A percentile compares a stretch with the other conserved stretches of the same genome.
These are phyloP conservation scores for Boletellus ananas DNA, from an alignment of 768 basidiomycete genomes.

Conservation along the genomic window DNA sequence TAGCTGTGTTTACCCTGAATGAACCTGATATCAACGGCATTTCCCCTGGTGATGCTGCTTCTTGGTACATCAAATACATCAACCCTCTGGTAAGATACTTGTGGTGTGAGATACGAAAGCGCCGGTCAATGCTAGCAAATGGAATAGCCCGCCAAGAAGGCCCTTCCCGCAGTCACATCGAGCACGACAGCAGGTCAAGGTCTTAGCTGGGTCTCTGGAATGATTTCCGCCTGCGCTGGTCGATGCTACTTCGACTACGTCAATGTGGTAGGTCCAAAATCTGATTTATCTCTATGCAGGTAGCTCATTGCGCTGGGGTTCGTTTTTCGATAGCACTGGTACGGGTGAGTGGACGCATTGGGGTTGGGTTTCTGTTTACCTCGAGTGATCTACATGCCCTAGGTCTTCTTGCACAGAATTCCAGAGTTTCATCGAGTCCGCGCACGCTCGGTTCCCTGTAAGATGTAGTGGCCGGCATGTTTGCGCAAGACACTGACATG, in stretches of 20 bases:
- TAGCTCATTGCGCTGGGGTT: neutral
- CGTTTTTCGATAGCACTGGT: constrained; percentile 25
- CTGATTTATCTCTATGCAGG: neutral
- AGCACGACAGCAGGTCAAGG: constrained; percentile 32
- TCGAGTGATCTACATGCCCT: constrained; percentile 4
- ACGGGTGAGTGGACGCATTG: constrained; percentile 16
- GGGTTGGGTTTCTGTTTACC: neutral
- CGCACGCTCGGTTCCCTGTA: constrained; percentile 28
- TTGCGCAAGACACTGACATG: constrained; percentile 1
- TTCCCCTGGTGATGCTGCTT: constrained; percentile 28
- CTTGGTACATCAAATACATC: constrained; percentile 35
- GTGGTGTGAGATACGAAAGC: neutral
- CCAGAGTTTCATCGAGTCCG: constrained; percentile 25
- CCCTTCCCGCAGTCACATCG: constrained; percentile 36
- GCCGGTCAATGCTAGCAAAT: neutral
- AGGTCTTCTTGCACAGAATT: constrained; percentile 29
- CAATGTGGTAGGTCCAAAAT: constrained; percentile 26
- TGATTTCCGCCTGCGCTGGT: constrained; percentile 34
- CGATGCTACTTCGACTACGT: constrained; percentile 36
- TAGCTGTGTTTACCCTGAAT: constrained; percentile 35
- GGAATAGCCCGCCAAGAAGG: constrained; percentile 34
- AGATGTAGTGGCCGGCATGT: neutral
- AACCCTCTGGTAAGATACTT: constrained; percentile 32
- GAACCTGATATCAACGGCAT: constrained; percentile 35
- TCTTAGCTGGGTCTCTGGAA: constrained; percentile 33